A percentile compares a stretch with the other conserved stretches of the same genome.
Conservation (phyloP, 106 monocot species). For the Amphibolis antarctica region DNA sequence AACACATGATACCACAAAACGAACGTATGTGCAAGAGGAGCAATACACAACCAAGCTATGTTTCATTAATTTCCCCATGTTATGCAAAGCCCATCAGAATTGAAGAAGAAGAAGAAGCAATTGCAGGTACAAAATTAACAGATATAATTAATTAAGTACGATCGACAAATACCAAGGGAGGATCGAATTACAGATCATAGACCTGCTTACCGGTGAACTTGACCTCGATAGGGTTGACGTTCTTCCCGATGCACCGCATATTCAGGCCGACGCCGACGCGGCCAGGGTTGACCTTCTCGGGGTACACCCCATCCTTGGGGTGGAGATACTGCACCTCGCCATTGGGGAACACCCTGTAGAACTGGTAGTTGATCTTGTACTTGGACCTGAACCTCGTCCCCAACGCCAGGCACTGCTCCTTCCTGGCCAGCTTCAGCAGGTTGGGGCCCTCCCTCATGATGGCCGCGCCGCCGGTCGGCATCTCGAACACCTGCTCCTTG, state of each 20-base stretch:
- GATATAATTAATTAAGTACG: background rate
- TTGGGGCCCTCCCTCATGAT: conserved; percentile 91
- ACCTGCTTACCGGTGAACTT: conserved; percentile 92
- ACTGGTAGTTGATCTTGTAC: conserved; percentile 98
- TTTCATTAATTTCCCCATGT: background rate
- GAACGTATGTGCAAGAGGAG: background rate
- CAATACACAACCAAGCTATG: background rate
- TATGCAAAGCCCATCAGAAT: background rate
- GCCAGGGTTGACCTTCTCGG: conserved; percentile 93
- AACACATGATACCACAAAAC: background rate
- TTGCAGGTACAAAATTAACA: background rate
- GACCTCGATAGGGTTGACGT: conserved; percentile 78
- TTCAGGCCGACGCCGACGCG: conserved; percentile 74
- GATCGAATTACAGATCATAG: conserved; percentile 46
- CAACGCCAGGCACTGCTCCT: conserved; percentile 93
- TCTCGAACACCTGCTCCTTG: conserved; percentile 94
- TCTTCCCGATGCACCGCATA: conserved; percentile 78
- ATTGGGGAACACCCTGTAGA: conserved; percentile 94
- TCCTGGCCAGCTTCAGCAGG: conserved; percentile 83
- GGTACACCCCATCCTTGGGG: conserved; percentile 94
- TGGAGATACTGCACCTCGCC: conserved; percentile 98
- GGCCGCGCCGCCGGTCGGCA: conserved; percentile 93
- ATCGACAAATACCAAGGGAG: too few relatives aligned
- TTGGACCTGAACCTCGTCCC: conserved; percentile 78
- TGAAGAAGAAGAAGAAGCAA: background rate